phyloP scores from a whole-genome alignment of 192 early-diverging fungal genomes.

The Pilobolus umbonatus region DNA sequence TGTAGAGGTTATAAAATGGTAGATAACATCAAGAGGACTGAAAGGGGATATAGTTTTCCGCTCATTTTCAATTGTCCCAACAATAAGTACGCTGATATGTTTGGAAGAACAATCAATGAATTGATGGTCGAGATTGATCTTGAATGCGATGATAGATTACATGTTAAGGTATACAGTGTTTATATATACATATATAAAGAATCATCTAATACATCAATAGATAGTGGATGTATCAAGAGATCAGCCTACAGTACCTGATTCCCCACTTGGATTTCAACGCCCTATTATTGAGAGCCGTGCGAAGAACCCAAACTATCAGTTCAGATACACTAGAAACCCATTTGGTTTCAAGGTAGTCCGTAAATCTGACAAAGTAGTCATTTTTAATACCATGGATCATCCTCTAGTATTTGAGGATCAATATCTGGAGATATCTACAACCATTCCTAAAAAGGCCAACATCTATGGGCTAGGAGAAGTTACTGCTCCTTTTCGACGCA shows the following conservation, averaged over 20 bases:
- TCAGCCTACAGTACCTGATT: slow-evolving; percentile 26
- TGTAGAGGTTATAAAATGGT: slow-evolving; percentile 11
- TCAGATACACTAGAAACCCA: slow-evolving; percentile 27
- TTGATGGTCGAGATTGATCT: slow-evolving; percentile 44
- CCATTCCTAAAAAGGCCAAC: slow-evolving; percentile 49
- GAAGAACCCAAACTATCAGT: slow-evolving; percentile 15
- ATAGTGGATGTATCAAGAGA: slow-evolving; percentile 18
- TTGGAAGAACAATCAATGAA: slow-evolving; percentile 40
- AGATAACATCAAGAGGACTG: slow-evolving; percentile 1
- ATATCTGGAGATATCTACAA: slow-evolving; percentile 61
- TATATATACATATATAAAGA: background rate
- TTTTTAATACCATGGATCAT: slow-evolving; percentile 39
- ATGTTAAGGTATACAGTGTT: slow-evolving; percentile 39
- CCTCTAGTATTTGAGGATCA: slow-evolving; percentile 61
- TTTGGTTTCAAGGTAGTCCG: slow-evolving; percentile 42
- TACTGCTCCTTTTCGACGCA: slow-evolving; percentile 47
- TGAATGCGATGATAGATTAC: slow-evolving; percentile 48
- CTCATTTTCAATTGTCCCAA: slow-evolving; percentile 1
- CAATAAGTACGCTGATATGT: slow-evolving; percentile 27
- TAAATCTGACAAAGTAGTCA: slow-evolving; percentile 28
- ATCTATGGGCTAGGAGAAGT: slow-evolving; percentile 68
- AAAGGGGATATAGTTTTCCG: slow-evolving; percentile 10
- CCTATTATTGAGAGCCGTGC: slow-evolving; percentile 5
- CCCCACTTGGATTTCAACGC: slow-evolving; percentile 19
- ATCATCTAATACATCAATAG: background rate